phyloP scores from a whole-genome alignment of 345 rosid genomes.

The Leavenworthia alabamica region DNA sequence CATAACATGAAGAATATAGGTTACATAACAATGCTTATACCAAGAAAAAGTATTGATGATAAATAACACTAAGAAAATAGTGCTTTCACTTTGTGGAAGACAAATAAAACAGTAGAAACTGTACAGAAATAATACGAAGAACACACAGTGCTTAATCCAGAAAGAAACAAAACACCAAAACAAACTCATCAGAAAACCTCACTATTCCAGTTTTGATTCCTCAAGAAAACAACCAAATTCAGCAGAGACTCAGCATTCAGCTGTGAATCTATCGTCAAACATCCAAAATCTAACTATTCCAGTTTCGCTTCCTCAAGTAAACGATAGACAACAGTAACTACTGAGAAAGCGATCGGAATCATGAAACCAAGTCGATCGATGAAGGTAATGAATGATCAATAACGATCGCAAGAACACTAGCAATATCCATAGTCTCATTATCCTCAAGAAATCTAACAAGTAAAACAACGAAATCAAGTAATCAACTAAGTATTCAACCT shows the following conservation, averaged over 20 bases:
- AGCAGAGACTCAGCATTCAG: too few species aligned
- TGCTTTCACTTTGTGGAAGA: background rate
- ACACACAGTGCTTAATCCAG: background rate
- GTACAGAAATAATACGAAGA: background rate
- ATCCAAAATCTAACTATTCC: background rate
- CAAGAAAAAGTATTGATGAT: background rate
- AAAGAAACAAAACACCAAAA: background rate
- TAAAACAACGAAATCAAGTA: background rate
- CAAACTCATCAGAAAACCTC: background rate
- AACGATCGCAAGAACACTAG: background rate
- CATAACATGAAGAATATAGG: background rate
- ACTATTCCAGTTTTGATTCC: background rate
- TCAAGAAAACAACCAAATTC: background rate
- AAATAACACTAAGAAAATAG: too few species aligned
- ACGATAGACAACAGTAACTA: background rate
- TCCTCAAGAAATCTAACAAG: background rate
- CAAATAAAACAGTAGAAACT: background rate
- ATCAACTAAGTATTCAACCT: background rate
- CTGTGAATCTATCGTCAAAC: too few species aligned
- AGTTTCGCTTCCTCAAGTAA: background rate
- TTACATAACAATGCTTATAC: background rate
- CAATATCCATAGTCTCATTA: background rate
- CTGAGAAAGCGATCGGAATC: background rate
- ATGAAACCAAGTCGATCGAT: background rate
- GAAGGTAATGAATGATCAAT: background rate